These are phyloP conservation scores for Garcia nutans DNA, from an alignment of 345 rosid genomes.

Conservation along the genomic window DNA sequence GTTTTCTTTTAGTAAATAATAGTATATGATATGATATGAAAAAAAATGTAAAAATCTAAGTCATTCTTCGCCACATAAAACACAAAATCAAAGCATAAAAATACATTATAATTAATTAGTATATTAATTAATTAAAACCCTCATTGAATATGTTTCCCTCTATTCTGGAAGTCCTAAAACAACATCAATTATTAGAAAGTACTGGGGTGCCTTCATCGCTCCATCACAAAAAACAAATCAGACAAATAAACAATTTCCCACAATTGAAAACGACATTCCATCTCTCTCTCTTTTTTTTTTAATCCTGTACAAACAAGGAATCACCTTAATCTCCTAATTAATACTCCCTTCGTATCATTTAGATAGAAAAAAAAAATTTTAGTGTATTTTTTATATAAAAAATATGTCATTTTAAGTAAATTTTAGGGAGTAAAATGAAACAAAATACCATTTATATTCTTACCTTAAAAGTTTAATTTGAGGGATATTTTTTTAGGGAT, in stretches of 20 bases:
- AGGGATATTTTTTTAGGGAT: too few relatives aligned
- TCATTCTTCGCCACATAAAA: constrained; percentile 9
- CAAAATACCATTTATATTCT: too few relatives aligned
- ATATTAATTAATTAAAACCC: too few relatives aligned
- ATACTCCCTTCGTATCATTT: too few relatives aligned
- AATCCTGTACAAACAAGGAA: constrained; percentile 37
- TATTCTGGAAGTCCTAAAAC: background rate
- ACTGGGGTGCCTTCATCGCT: constrained; percentile 27
- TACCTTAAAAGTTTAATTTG: too few relatives aligned
- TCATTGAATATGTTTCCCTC: constrained; percentile 5
- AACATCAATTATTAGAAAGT: background rate
- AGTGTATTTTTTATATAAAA: too few relatives aligned
- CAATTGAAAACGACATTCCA: constrained; percentile 38
- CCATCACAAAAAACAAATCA: constrained; percentile 18
- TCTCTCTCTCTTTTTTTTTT: constrained; percentile 11
- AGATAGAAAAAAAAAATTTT: too few relatives aligned
- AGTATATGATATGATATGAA: background rate
- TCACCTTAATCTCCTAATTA: constrained; percentile 26
- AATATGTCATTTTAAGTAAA: too few relatives aligned
- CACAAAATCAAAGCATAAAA: background rate
- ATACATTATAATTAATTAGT: constrained; percentile 1
- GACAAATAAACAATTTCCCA: constrained; percentile 29
- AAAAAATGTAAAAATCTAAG: background rate
- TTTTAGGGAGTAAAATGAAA: too few relatives aligned
- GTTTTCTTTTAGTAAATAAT: background rate